Conservation (phyloP, 164 flowering plant genomes). For the Stephania japonica region DNA sequence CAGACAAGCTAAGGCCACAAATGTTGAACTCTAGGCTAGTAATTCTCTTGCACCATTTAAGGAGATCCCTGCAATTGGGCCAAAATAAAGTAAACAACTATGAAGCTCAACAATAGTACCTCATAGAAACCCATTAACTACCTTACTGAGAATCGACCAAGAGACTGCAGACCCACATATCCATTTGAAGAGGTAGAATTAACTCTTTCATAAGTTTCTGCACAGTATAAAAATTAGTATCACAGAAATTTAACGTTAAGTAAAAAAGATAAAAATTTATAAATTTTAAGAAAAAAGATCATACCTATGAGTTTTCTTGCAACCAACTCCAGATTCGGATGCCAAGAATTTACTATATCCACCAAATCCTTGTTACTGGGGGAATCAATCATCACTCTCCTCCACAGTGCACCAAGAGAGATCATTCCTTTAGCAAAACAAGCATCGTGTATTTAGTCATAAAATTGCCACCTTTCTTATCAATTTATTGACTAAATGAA, state of each 20-base stretch:
- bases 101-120: not conserved
- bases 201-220: constrained; percentile 64
- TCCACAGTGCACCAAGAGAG: constrained; percentile 56
- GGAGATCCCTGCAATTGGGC: constrained; percentile 61
- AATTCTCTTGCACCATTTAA: constrained; percentile 89
- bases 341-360: constrained; percentile 48
- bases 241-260: not conserved
- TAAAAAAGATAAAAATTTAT: not conserved
- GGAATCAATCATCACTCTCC: constrained; percentile 59
- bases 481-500: not conserved
- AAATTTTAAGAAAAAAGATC: not conserved
- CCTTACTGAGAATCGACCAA: constrained; percentile 72
- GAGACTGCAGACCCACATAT: constrained; percentile 27
- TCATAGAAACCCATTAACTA: constrained; percentile 15
- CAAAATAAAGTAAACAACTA: not conserved
- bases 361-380: constrained; percentile 50
- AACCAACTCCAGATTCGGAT: constrained; percentile 52
- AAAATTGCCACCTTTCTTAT: not conserved
- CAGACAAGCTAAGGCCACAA: constrained; percentile 32
- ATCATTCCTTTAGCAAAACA: constrained; percentile 34
- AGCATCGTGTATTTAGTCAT: constrained; percentile 4
- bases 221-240: constrained; percentile 6
- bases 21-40: constrained; percentile 38
- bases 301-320: constrained; percentile 58
- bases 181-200: constrained; percentile 23